A percentile compares a stretch with the other conserved stretches of the same genome.
Evolutionary conservation across 805 yeast genomes (phyloP).

Genomic region (Ogataea pilisensis): DNA sequence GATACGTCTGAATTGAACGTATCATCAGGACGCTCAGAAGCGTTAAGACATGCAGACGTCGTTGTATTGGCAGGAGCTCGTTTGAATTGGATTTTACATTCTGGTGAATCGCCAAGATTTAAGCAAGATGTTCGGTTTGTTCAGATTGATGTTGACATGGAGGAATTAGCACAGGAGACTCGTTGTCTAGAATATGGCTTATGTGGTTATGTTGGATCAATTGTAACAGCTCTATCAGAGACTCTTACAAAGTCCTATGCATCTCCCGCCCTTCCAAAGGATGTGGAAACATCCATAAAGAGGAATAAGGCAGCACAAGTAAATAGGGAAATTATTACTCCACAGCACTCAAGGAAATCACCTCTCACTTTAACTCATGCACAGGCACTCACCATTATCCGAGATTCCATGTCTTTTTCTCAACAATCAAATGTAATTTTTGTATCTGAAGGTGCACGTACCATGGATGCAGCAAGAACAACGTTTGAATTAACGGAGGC

Average conservation of each 20-base stretch:
- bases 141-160: conserved; percentile 52
- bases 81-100: conserved; percentile 70
- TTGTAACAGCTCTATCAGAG: conserved; percentile 33
- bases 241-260: conserved; percentile 13
- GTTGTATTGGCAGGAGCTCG: conserved; percentile 61
- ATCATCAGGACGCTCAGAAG: conserved; percentile 63
- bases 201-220: conserved; percentile 47
- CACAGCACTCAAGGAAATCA: conserved; percentile 9
- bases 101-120: conserved; percentile 57
- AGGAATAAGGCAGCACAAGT: conserved; percentile 32
- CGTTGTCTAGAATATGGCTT: conserved; percentile 10
- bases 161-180: conserved; percentile 35
- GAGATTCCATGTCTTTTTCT: conserved; percentile 33
- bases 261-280: conserved; percentile 29
- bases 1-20: conserved; percentile 47
- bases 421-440: conserved; percentile 35
- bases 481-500: conserved; percentile 54
- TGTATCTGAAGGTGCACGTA: conserved; percentile 72
- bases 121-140: conserved; percentile 41
- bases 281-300: conserved; percentile 26
- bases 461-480: conserved; percentile 67
- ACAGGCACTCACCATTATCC: conserved; percentile 47
- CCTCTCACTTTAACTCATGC: conserved; percentile 40
- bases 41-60: conserved; percentile 53
- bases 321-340: conserved; percentile 28